These are phyloP conservation scores for Suhomyces coccinellae DNA, from an alignment of 1,139 yeast genomes.

Conservation along the genomic window DNA sequence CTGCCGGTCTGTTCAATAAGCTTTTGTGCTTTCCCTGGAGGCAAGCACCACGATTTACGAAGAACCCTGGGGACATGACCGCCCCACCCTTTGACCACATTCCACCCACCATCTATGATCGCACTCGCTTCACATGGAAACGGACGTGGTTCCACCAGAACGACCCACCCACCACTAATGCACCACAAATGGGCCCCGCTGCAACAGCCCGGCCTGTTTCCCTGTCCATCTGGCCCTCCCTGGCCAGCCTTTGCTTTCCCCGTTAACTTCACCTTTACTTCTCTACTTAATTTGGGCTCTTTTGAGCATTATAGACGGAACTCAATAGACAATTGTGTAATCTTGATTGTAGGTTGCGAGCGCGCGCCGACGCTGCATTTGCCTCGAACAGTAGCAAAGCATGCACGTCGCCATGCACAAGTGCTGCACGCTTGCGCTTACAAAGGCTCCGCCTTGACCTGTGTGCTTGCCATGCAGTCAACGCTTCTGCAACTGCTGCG, in stretches of 20 bases:
- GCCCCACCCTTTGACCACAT: background rate
- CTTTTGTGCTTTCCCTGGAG: conserved; percentile 3
- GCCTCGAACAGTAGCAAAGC: background rate
- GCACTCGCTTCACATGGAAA: too few relatives aligned
- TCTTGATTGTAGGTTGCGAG: background rate
- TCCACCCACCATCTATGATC: background rate
- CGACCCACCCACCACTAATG: too few relatives aligned
- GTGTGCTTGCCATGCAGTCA: background rate
- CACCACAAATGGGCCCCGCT: too few relatives aligned
- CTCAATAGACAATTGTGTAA: conserved; percentile 3
- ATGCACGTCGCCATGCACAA: too few relatives aligned
- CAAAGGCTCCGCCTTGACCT: background rate
- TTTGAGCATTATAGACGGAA: conserved; percentile 2
- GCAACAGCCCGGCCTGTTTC: too few relatives aligned
- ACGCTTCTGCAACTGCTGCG: background rate
- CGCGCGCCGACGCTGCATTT: background rate
- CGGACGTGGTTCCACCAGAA: too few relatives aligned
- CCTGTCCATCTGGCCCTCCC: too few relatives aligned
- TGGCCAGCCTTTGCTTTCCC: background rate
- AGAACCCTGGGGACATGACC: background rate
- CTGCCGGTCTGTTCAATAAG: background rate
- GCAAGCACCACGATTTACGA: conserved; percentile 2
- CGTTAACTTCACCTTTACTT: background rate
- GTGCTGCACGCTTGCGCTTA: background rate
- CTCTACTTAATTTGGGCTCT: background rate